Evolutionary conservation across 148 eudicot species (phyloP).

Genomic region (Agrostemma githago): DNA sequence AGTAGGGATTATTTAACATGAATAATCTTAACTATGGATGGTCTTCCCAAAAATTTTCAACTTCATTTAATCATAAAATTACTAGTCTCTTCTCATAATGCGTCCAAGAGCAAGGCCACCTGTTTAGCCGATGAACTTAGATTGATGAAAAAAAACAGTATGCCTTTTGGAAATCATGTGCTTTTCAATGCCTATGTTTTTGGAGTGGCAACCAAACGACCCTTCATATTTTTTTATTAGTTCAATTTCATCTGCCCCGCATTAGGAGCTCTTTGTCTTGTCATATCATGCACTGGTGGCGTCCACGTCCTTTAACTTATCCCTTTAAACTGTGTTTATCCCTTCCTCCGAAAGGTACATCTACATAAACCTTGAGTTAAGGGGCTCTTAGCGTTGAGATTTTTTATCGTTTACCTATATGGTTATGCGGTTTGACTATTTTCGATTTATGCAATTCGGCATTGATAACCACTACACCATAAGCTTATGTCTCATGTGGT

Average conservation of each 20-base stretch:
- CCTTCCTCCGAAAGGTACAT: neutral
- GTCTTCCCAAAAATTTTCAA: too few relatives aligned
- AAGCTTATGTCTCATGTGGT: neutral
- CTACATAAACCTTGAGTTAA: neutral
- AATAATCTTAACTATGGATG: too few relatives aligned
- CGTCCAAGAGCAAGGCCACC: too few relatives aligned
- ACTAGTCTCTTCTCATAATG: too few relatives aligned
- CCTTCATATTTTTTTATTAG: neutral
- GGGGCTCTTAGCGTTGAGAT: neutral
- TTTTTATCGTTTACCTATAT: neutral
- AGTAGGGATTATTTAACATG: neutral
- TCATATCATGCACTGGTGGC: neutral
- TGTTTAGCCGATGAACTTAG: too few relatives aligned
- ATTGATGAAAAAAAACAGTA: too few relatives aligned
- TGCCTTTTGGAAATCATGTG: too few relatives aligned
- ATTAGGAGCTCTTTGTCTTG: neutral
- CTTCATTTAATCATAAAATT: too few relatives aligned
- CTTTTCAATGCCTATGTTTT: too few relatives aligned
- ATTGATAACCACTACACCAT: neutral
- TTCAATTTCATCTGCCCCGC: neutral
- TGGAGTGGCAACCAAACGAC: too few relatives aligned
- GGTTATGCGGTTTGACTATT: neutral
- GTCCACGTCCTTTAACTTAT: neutral
- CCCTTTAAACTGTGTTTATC: neutral
- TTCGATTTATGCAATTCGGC: neutral